phyloP scores from a whole-genome alignment of 805 yeast species.

The Candida takata region DNA sequence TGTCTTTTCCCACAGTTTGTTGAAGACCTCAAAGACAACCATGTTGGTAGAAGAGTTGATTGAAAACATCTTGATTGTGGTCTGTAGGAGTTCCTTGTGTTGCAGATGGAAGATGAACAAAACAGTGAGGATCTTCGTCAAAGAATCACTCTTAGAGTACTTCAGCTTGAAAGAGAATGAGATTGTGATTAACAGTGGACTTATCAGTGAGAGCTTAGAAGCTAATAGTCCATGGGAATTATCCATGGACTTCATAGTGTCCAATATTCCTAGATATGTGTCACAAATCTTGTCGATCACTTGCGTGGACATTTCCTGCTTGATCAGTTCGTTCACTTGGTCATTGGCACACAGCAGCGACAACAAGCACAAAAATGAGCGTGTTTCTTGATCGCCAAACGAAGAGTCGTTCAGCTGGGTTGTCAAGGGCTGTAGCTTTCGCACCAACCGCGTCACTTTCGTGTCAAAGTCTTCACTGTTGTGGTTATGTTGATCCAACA shows the following conservation, averaged over 20 bases:
- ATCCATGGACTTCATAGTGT: constrained; percentile 8
- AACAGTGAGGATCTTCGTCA: constrained; percentile 14
- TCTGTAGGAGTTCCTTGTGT: constrained; percentile 8
- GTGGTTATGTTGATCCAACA: background rate
- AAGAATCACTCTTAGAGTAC: constrained; percentile 5
- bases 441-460: background rate
- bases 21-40: constrained; percentile 20
- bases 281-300: constrained; percentile 10
- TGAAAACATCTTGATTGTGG: constrained; percentile 11
- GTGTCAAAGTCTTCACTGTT: background rate
- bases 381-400: constrained; percentile 1
- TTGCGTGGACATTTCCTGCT: constrained; percentile 8
- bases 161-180: constrained; percentile 19
- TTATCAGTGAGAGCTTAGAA: constrained; percentile 14
- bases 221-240: constrained; percentile 6
- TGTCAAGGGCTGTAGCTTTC: background rate
- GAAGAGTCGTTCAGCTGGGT: background rate
- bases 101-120: constrained; percentile 13
- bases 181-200: constrained; percentile 19
- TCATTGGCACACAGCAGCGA: constrained; percentile 15
- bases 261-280: constrained; percentile 9
- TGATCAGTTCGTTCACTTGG: constrained; percentile 13
- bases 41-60: constrained; percentile 12
- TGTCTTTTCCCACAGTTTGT: constrained; percentile 21
- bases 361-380: constrained; percentile 5